Base-by-base conservation (phyloP, 495 filamentous ascomycete genomes). In the Neurospora sp. region DNA sequence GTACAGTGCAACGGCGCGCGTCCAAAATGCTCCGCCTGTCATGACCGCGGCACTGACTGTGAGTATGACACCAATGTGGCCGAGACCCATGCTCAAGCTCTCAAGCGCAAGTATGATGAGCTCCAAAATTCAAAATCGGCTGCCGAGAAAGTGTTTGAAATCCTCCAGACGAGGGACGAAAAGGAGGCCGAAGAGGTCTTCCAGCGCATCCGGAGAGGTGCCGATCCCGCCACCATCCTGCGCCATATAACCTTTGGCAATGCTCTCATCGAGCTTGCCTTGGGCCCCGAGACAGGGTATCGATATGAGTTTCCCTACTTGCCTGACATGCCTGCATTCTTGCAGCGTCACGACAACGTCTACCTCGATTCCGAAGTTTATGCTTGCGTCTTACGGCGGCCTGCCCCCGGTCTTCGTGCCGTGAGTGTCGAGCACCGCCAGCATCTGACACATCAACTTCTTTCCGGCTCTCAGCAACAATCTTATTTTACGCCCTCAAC, bases 231-330 rank as follows among this genome's bases (percentile, higher is more conserved):
- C 27, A 72, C 79, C 39, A 78, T 84, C 27, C 44, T 84, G 18
- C 79, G 79, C 11, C 80, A 84, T 54, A 79, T 83, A 74, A 80
- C 75, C 71, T 77, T 82, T 70, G 83, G 83, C 9, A 80, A 84
- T 74, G 73, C 81, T n/a, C 77, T 82, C 7, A 76, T 83, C 5
- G 81, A 84, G 72, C 76, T 83, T 9, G 77, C 81, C 10, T 42
- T 84, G 20, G 74, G 76, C 10, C 83, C 83, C 10, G 82, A 84
- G 73, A 72, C 81, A 39, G 75, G 81, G 2, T 81, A 75, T 42
- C 81, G 82, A 48, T 84, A 82, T 70, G 81, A 82, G 72, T 84
- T 84, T 69, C 83, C 83, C 9, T 84, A 82, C 72, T 71, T 76
- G 31, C 18, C 76, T 11, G 77, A 81, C 14, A 84, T 84, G 82